Evolutionary conservation across 1,139 yeast species (phyloP), one percentile per base, ranked within the genome.

Genomic region (Nakaseomyces bracarensis): DNA sequence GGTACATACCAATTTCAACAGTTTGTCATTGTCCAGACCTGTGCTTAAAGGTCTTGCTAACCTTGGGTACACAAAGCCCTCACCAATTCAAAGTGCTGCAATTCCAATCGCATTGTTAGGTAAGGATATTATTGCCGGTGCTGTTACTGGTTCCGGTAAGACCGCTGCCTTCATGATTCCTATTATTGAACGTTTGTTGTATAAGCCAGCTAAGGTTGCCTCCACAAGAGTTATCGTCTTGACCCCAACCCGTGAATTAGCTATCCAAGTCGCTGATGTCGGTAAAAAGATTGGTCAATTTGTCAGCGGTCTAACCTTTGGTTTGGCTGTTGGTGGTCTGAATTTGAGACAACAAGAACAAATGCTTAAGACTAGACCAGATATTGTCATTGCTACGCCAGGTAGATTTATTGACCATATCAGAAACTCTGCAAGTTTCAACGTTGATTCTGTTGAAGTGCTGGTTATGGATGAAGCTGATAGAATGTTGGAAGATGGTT

Each of bases 111-210:
- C 96, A 0, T 71, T 91, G 36, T 65, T 84, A 51, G 98, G 98
- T 53, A 89, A 85, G 58, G 96, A 86, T 63, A 77, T 91, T 42
- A 96, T 91, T 52, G 99, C 98, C n/a, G 97, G 97, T 69, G 98
- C 98, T 28, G 95, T 85, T 21, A 91, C 99, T 3, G 99, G 99
- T 68, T 87, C 97, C 27, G 99, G 99, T 75, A 91, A 91, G 63
- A 93, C 99, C 15, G 98, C 97, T 4, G 98, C 98, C 2, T 91
- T 86, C 59, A 79, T 91, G 81, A 83, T 91, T 44, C 99, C 98
- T 14, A 85, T 91, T 31, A 77, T 93, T 47, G 98, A 93, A 66
- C 79, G 98, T 69, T 70, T 91, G 38, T 67, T 91, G 26, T 91
- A 82, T 64, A 83, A 93, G 54, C 96, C 97, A 8, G 72, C 85